phyloP scores from a whole-genome alignment of 371 early-diverging fungal species.

The Lichtheimia ornata region DNA sequence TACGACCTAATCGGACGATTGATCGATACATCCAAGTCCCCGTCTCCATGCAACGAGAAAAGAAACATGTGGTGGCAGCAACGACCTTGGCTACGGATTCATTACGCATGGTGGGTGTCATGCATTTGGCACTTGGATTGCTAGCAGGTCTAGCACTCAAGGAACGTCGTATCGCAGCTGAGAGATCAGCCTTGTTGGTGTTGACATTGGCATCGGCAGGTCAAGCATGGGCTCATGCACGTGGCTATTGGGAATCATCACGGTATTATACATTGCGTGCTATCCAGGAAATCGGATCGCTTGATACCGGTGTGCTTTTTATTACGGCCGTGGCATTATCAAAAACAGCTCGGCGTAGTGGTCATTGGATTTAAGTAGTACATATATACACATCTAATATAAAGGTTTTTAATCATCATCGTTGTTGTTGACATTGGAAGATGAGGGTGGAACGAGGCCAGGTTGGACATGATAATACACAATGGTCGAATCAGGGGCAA shows the following conservation, averaged over 20 bases:
- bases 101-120: slow-evolving; percentile 33
- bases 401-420: neutral
- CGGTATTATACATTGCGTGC: slow-evolving; percentile 30
- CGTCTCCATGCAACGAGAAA: slow-evolving; percentile 12
- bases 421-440: neutral
- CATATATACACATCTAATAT: neutral
- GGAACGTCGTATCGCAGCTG: slow-evolving; percentile 33
- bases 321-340: slow-evolving; percentile 30
- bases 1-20: slow-evolving; percentile 20
- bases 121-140: slow-evolving; percentile 39
- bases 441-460: slow-evolving; percentile 27
- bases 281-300: slow-evolving; percentile 29
- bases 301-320: slow-evolving; percentile 26
- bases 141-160: slow-evolving; percentile 33
- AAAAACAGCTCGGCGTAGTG: slow-evolving; percentile 38
- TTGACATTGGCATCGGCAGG: slow-evolving; percentile 36
- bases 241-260: slow-evolving; percentile 24
- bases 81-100: slow-evolving; percentile 27
- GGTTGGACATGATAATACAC: slow-evolving; percentile 45
- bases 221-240: slow-evolving; percentile 30
- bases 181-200: slow-evolving; percentile 37
- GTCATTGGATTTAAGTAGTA: slow-evolving; percentile 22
- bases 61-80: slow-evolving; percentile 7
- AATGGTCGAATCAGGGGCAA: slow-evolving; percentile 45
- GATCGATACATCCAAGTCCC: slow-evolving; percentile 17